Base-by-base conservation (phyloP, 169 alveolate species). In the Plasmodium gallinaceum region DNA sequence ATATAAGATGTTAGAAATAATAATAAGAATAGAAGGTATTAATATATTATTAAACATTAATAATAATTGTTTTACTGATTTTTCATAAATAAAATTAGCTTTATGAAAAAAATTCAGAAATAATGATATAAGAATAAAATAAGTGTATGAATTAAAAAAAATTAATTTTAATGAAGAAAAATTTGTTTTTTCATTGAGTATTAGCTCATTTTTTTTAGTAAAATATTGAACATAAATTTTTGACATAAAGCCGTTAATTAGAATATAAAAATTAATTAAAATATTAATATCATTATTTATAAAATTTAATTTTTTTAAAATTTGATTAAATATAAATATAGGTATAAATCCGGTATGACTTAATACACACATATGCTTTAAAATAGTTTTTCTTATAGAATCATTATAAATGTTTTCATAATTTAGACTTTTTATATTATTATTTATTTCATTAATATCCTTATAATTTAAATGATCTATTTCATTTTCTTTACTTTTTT, bases 281-380 rank as follows among this genome's bases (percentile, higher is more conserved):
- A 65, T 43, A n/a, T 39, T 65, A 2, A 78, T 64, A 32, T 65
- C 65, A 24, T 78, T 45, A 52, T 65, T 42, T 12, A 10, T 12
- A 45, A 2, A 64, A 32, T 78, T 66, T 42, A 78, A 48, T 22
- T 20, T 78, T 26, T 78, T 62, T 18, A 39, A 20, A n/a, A 78
- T 52, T 54, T 51, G 3, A 16, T 65, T 65, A 54, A 46, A 78
- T 7, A 78, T 60, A 32, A 18, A 78, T 20, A 78, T 48, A 26
- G 89, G 76, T 65, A 78, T 65, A 39, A 78, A 26, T 24, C 89
- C 89, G 48, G 89, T 48, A n/a, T 78, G 75, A 58, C 18, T 78
- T 45, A 78, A 69, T 45, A 39, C 43, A 57, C 89, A 78, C 70
- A 78, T 46, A 45, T 65, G 70, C 12, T 80, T 54, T 66, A 80